Percentiles rank a stretch among this genome's conserved stretches.
Evolutionary conservation across 2,329 filamentous ascomycete genomes (phyloP).

Genomic region (Phialophora tarda): DNA sequence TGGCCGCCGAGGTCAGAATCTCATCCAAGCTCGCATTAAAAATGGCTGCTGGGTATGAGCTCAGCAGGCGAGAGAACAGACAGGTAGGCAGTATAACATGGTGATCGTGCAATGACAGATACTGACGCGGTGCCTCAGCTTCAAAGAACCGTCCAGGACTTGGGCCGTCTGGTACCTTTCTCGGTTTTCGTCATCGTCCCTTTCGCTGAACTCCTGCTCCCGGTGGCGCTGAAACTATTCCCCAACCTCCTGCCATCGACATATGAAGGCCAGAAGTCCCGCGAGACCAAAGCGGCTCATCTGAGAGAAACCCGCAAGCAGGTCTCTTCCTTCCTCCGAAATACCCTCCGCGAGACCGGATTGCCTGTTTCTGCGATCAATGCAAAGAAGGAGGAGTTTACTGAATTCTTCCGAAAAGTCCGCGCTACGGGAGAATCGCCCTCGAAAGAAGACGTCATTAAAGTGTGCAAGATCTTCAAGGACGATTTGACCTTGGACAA

Average conservation of each 20-base stretch:
- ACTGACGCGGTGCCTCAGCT: conserved; percentile 55
- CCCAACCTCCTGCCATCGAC: conserved; percentile 97
- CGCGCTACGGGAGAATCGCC: conserved; percentile 88
- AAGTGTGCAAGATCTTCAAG: conserved; percentile 98
- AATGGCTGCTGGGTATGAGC: conserved; percentile 97
- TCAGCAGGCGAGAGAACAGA: conserved; percentile 89
- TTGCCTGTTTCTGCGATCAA: conserved; percentile 82
- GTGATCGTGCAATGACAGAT: not conserved
- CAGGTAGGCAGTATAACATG: conserved; percentile 59
- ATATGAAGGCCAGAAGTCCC: conserved; percentile 89
- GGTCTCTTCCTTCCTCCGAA: conserved; percentile 85
- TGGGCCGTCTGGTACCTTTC: conserved; percentile 91
- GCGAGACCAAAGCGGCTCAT: conserved; percentile 82
- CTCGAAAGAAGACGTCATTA: conserved; percentile 89
- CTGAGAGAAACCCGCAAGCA: conserved; percentile 89
- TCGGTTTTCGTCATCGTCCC: conserved; percentile 97
- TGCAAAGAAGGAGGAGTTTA: conserved; percentile 90
- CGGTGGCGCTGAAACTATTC: conserved; percentile 90
- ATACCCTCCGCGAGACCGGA: conserved; percentile 91
- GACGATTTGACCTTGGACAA: conserved; percentile 98
- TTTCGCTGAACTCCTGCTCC: conserved; percentile 84
- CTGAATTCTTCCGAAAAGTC: conserved; percentile 96
- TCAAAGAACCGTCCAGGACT: conserved; percentile 88
- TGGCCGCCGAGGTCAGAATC: conserved; percentile 90
- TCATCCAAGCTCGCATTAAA: conserved; percentile 89